phyloP scores from a whole-genome alignment of 202 grass and related monocot species.

The Schoenoplectus tabernaemontani region DNA sequence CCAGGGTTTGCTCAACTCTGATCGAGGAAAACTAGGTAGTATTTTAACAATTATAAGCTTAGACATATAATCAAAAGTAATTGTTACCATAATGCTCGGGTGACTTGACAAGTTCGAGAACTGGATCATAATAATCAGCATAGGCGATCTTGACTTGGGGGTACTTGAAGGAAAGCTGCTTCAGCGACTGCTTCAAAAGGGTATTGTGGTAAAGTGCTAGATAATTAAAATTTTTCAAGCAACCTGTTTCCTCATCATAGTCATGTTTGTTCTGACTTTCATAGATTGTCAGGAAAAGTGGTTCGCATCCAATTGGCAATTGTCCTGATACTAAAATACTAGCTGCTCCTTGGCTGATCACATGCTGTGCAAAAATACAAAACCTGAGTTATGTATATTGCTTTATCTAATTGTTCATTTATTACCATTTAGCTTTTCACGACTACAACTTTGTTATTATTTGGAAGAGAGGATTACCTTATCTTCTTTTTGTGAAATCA shows the following conservation, averaged over 20 bases:
- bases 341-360: constrained; percentile 33
- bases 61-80: not conserved
- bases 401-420: not conserved
- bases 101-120: constrained; percentile 19
- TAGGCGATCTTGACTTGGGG: constrained; percentile 22
- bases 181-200: constrained; percentile 21
- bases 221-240: constrained; percentile 39
- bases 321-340: constrained; percentile 44
- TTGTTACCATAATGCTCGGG: constrained; percentile 19
- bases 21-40: not conserved
- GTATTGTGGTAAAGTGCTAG: constrained; percentile 38
- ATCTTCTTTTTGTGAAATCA: not conserved
- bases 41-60: not conserved
- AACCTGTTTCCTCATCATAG: constrained; percentile 38
- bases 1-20: not conserved
- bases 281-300: constrained; percentile 24
- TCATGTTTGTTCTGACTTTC: constrained; percentile 16
- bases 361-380: constrained; percentile 1
- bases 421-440: not conserved
- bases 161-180: not conserved
- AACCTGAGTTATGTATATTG: not conserved
- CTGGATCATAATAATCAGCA: constrained; percentile 35
- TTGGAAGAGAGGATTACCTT: not conserved
- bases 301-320: constrained; percentile 44
- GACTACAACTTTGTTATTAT: constrained; percentile 20